Conservation (phyloP, 2,329 filamentous ascomycete genomes). For the Apiospora aurea region DNA sequence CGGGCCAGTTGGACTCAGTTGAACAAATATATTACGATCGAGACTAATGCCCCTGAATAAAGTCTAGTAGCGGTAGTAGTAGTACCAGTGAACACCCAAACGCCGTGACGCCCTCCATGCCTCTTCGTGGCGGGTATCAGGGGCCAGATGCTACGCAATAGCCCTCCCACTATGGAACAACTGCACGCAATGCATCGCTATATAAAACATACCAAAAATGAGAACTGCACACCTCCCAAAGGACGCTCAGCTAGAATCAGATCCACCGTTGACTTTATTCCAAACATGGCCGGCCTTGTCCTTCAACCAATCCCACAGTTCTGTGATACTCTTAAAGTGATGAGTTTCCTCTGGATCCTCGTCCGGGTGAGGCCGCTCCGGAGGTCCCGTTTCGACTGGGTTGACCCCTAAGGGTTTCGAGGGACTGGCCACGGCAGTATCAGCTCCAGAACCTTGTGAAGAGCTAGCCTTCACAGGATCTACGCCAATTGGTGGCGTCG, state of each 20-base stretch:
- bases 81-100: not conserved
- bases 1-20: not conserved
- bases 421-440: not conserved
- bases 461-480: constrained; percentile 2
- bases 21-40: not conserved
- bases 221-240: not conserved
- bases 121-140: not conserved
- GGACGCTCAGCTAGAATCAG: not conserved
- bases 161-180: not conserved
- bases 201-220: not conserved
- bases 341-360: not conserved
- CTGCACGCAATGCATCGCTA: not conserved
- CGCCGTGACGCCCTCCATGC: constrained; percentile 4
- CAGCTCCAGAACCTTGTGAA: not conserved
- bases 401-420: constrained; percentile 11
- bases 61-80: not conserved
- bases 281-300: constrained; percentile 4
- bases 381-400: constrained; percentile 16
- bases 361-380: constrained; percentile 3
- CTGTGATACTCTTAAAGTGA: constrained; percentile 15
- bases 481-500: constrained; percentile 10
- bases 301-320: constrained; percentile 23
- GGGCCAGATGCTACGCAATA: not conserved
- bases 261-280: constrained; percentile 7
- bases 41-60: not conserved